phyloP scores from a whole-genome alignment of 805 yeast species.

The Saturnispora ahearnii region DNA sequence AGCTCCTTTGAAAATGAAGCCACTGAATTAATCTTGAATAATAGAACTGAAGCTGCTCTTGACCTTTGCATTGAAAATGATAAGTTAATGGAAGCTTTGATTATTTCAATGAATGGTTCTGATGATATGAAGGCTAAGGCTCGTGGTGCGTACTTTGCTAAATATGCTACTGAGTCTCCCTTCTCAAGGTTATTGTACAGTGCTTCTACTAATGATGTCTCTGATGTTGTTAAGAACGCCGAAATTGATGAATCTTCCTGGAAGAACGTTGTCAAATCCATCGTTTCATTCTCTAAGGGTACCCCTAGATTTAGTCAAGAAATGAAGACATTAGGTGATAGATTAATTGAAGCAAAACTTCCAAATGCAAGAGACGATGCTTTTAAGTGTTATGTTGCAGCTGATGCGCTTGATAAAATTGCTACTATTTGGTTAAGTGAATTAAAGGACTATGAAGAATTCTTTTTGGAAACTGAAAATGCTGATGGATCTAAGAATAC shows the following conservation, averaged over 20 bases:
- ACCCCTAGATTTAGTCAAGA: constrained; percentile 42
- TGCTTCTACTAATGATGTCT: constrained; percentile 41
- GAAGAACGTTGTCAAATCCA: constrained; percentile 70
- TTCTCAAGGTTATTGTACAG: constrained; percentile 70
- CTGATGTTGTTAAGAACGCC: constrained; percentile 70
- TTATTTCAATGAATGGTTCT: constrained; percentile 64
- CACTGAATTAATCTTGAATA: constrained; percentile 45
- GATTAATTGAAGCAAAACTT: constrained; percentile 42
- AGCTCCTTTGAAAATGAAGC: constrained; percentile 38
- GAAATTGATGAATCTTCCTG: constrained; percentile 56
- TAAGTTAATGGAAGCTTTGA: constrained; percentile 67
- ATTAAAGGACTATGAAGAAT: constrained; percentile 34
- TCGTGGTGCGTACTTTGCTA: constrained; percentile 58
- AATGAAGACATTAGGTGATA: constrained; percentile 66
- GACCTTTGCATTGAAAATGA: constrained; percentile 54
- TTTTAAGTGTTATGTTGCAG: constrained; percentile 67
- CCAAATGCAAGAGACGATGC: constrained; percentile 58
- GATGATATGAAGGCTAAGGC: constrained; percentile 59
- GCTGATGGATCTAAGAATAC: constrained; percentile 34
- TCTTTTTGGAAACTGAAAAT: constrained; percentile 38
- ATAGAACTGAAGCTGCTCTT: constrained; percentile 60
- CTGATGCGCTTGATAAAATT: constrained; percentile 70
- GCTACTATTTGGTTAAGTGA: constrained; percentile 81
- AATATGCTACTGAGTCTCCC: constrained; percentile 40
- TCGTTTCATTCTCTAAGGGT: constrained; percentile 43